Evolutionary conservation across 495 filamentous ascomycete species (phyloP), one percentile per base, ranked within the genome.

Genomic region (Penicillium ucsense): DNA sequence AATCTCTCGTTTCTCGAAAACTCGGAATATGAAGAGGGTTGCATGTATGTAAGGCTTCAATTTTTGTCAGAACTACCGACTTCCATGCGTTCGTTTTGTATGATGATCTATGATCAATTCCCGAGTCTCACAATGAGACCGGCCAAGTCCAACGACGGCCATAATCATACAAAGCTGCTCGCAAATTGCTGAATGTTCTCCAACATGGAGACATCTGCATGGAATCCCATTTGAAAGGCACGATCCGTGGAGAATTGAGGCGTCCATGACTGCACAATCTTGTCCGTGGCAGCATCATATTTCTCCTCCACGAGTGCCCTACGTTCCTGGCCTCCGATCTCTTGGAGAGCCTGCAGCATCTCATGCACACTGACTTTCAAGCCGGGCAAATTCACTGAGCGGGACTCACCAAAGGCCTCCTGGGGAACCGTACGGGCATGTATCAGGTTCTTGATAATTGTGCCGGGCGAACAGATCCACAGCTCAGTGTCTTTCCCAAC

Each of bases 251-350:
- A 79, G 59, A 88, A 81, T 47, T 76, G 73, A 48, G 79, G 74
- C 34, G 83, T 77, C 87, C 86, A 90, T 45, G 80, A 80, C 52
- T 84, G 75, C 62, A 92, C 69, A 48, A 92, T 85, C 53, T 71
- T 73, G 66, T 88, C 83, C 43, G 82, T 72, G 34, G 67, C 74
- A 45, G 76, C 72, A 61, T 89, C 80, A 56, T 74, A 77, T 65
- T 76, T 74, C 62, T 88, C 84, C 59, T 73, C 74, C 30, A 90
- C 71, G 41, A 83, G 63, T 53, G 64, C 65, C 62, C 85, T 54
- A 59, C 73, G 77, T 36, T 89, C 82, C 66, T 81, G 71, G 0
- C 87, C 86, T 1, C 82, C 86, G 31, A 86, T 74, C 54, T 75
- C 77, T 49, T 76, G 77, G 61, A 92, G 57, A 36, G 84, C 80